Base-by-base conservation (phyloP, 257 asterid genomes). In the Vinca minor region DNA sequence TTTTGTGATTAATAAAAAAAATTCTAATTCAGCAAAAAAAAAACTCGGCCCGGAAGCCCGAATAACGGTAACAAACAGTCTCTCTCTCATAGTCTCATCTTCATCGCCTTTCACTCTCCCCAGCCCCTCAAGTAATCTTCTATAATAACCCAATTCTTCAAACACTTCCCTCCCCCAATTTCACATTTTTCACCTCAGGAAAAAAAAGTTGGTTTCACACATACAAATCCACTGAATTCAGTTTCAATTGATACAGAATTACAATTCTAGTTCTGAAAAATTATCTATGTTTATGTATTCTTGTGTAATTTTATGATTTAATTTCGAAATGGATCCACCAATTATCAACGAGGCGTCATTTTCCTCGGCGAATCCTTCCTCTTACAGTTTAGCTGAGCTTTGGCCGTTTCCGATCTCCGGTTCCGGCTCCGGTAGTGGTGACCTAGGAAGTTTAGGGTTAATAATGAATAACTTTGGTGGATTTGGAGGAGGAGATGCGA, bases 301-400 rank as follows among this genome's bases (percentile, higher is more conserved):
- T 44, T 15, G 66, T 61, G 15, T 21, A 61, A 39, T 26, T 18
- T 28, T 38, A 14, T 56, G 8, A 56, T 7, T 56, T 41, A 31
- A 56, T 56, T 56, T 11, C 23, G 5, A 59, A 75, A 91, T 91
- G 98, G 98, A 91, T 82, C 96, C 94, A 59, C 86, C 91, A 23
- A 71, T 91, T 69, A 74, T 88, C 4, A 87, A 84, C 59, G 95
- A 84, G 74, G 79, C 80, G 0, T 84, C 95, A 53, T 88, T 86
- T 63, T 82, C 91, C 18, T 88, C 89, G 23, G 87, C 88, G 8
- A 79, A 84, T 55, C 94, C 94, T 12, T 77, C 86, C 18, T 81
- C 95, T 41, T 88, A 86, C 41, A 83, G 86, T 23, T 64, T 91
- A 61, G 83, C 91, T 63, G 96, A 86, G 80, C 84, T 88, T 44